A percentile compares a stretch with the other conserved stretches of the same genome.
phyloP scores from a whole-genome alignment of 1,284 basidiomycete genomes.

The Puccinia polysora region DNA sequence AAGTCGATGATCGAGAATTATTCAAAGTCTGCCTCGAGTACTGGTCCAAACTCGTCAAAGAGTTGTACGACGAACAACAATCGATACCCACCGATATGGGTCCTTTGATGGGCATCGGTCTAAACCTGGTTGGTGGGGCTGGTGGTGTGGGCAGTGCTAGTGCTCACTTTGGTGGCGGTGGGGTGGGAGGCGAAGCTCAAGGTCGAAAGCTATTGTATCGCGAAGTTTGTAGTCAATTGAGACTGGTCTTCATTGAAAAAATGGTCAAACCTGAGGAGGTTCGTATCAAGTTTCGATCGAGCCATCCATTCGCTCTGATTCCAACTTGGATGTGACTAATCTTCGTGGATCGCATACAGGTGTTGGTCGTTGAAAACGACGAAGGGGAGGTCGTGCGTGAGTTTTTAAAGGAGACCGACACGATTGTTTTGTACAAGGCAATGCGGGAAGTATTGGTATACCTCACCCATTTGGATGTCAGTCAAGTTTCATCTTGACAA shows the following conservation, averaged over 20 bases:
- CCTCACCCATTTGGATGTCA: conserved; percentile 93
- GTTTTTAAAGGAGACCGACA: conserved; percentile 99
- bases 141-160: conserved; percentile 50
- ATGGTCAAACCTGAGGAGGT: conserved; percentile 99
- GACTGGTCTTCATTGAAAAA: conserved; percentile 93
- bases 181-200: conserved; percentile 36
- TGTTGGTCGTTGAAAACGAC: conserved; percentile 97
- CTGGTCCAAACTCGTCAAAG: conserved; percentile 96
- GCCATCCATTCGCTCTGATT: neutral
- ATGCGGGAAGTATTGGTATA: conserved; percentile 93
- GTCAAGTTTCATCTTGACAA: neutral
- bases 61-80: conserved; percentile 97
- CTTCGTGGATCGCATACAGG: conserved; percentile 52
- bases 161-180: conserved; percentile 51
- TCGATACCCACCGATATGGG: conserved; percentile 86
- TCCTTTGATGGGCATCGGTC: conserved; percentile 83
- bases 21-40: conserved; percentile 99
- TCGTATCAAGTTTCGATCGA: neutral
- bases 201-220: conserved; percentile 86
- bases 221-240: conserved; percentile 88
- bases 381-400: conserved; percentile 99
- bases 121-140: conserved; percentile 58
- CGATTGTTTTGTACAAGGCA: conserved; percentile 96
- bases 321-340: no score
- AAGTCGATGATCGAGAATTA: conserved; percentile 96